These are phyloP conservation scores for Fusarium papillatum DNA, from an alignment of 2,329 filamentous ascomycete genomes.

Conservation along the genomic window DNA sequence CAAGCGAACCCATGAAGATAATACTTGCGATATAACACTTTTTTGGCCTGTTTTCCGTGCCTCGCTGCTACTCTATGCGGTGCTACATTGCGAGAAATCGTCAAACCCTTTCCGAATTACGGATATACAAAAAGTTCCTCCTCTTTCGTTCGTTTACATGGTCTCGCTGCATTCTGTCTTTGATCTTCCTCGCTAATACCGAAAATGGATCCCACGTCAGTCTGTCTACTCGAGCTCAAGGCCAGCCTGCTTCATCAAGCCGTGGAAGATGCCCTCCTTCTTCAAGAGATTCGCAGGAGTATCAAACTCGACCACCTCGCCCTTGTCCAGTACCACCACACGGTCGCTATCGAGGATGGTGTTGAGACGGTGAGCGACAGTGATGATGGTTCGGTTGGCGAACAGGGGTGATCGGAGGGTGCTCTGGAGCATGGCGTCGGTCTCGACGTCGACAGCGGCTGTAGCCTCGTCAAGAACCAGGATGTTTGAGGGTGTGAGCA, in stretches of 20 bases:
- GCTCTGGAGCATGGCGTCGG: constrained; percentile 75
- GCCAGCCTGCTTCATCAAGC: constrained; percentile 92
- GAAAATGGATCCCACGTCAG: not conserved
- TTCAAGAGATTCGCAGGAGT: constrained; percentile 84
- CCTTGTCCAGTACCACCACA: constrained; percentile 93
- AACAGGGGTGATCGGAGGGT: constrained; percentile 79
- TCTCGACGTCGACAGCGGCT: constrained; percentile 78
- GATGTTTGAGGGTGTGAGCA: constrained; percentile 97
- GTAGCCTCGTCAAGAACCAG: constrained; percentile 98
- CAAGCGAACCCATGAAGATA: not conserved
- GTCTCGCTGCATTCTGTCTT: not conserved
- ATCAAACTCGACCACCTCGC: constrained; percentile 93
- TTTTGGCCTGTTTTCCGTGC: constrained; percentile 4
- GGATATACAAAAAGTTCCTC: constrained; percentile 16
- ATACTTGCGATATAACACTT: not conserved
- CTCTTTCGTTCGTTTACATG: constrained; percentile 9
- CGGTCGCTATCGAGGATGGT: constrained; percentile 92
- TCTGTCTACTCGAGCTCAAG: constrained; percentile 64
- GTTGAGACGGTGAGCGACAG: constrained; percentile 98
- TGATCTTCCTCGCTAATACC: not conserved
- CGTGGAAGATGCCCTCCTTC: constrained; percentile 84
- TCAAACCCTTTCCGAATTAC: not conserved
- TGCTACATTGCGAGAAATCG: not conserved
- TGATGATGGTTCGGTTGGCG: constrained; percentile 95
- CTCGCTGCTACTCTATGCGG: constrained; percentile 15